A percentile compares a stretch with the other conserved stretches of the same genome.
These are phyloP conservation scores for Penicillium sp. DNA, from an alignment of 2,329 filamentous ascomycete species.

Conservation along the genomic window DNA sequence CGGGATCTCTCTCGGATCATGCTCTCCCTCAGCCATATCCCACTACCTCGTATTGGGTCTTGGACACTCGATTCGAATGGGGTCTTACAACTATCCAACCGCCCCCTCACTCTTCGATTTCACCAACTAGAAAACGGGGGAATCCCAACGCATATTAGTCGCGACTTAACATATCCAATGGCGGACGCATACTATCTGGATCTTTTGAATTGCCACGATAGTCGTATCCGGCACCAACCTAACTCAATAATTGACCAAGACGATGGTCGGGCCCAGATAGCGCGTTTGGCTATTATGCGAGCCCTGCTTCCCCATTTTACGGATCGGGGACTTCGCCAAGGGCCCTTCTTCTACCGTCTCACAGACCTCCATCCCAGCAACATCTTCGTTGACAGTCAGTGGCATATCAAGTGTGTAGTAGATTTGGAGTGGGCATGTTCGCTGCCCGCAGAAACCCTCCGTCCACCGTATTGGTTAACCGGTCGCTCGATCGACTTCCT, in stretches of 20 bases:
- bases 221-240: slow-evolving; percentile 33
- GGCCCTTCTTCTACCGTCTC: slow-evolving; percentile 35
- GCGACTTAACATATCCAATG: slow-evolving; percentile 31
- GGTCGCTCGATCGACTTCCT: slow-evolving; percentile 13
- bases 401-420: slow-evolving; percentile 28
- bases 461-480: slow-evolving; percentile 27
- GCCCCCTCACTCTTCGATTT: slow-evolving; percentile 35
- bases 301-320: slow-evolving; percentile 28
- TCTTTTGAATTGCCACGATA: slow-evolving; percentile 37
- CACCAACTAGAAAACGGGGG: slow-evolving; percentile 36
- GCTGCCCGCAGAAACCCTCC: slow-evolving; percentile 23
- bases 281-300: slow-evolving; percentile 30
- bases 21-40: slow-evolving; percentile 18
- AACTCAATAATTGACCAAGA: slow-evolving; percentile 30
- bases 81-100: slow-evolving; percentile 33
- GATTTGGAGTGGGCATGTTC: slow-evolving; percentile 31
- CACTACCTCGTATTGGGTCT: slow-evolving; percentile 36
- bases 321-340: slow-evolving; percentile 29
- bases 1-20: slow-evolving; percentile 22
- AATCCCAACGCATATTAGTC: slow-evolving; percentile 33
- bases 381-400: slow-evolving; percentile 32
- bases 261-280: slow-evolving; percentile 34
- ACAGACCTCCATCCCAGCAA: slow-evolving; percentile 43
- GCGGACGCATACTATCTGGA: slow-evolving; percentile 31
- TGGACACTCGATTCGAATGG: slow-evolving; percentile 29